Evolutionary conservation across 371 early-diverging fungal species (phyloP).

Genomic region (Polyrhizophydium stewartii): DNA sequence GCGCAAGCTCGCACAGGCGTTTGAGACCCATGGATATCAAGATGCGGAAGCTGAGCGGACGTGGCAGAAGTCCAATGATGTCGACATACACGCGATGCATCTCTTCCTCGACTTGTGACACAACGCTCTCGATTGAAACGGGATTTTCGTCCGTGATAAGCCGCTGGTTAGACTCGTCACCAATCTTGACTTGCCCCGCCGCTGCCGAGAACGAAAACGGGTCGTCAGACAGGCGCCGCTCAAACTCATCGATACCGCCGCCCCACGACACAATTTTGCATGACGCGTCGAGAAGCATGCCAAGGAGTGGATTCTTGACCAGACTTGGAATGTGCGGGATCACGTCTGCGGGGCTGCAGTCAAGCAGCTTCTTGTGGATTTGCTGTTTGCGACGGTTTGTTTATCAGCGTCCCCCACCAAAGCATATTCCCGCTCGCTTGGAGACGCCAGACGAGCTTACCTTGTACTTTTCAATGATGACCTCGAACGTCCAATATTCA

Average conservation of each 20-base stretch:
- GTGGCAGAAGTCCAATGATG: conserved; percentile 3
- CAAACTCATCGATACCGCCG: neutral
- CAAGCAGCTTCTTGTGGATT: neutral
- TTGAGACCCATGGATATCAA: neutral
- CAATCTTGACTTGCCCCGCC: conserved; percentile 3
- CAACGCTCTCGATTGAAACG: neutral
- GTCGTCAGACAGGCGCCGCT: neutral
- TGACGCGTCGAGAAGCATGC: neutral
- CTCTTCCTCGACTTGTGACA: neutral
- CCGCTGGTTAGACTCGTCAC: neutral
- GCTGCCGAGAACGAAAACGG: neutral
- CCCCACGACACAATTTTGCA: neutral
- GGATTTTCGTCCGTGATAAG: neutral
- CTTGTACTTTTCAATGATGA: conserved; percentile 8
- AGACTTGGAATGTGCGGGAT: neutral
- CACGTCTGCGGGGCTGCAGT: neutral
- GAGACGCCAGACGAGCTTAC: no score
- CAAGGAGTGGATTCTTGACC: neutral
- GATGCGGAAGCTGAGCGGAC: neutral
- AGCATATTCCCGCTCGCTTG: no score
- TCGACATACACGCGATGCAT: conserved; percentile 5
- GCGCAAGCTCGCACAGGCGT: neutral
- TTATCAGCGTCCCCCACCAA: no score
- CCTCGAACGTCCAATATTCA: conserved; percentile 11
- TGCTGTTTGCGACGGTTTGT: neutral